A percentile compares a stretch with the other conserved stretches of the same genome.
These are phyloP conservation scores for Termitomyces sp. DNA, from an alignment of 768 basidiomycete species.

Conservation along the genomic window DNA sequence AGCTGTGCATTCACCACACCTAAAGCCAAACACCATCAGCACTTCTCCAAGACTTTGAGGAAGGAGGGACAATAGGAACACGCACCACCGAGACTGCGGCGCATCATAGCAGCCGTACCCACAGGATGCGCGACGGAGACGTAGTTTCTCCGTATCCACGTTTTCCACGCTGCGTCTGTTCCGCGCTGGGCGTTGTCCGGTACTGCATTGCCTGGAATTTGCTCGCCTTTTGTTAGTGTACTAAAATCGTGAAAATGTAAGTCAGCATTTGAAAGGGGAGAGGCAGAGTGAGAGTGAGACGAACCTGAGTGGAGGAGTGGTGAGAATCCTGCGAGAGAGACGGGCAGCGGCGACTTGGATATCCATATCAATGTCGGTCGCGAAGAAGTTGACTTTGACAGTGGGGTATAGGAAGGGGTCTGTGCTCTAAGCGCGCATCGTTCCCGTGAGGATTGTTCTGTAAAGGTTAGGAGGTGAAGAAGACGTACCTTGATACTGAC, in stretches of 20 bases:
- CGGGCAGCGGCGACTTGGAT: conserved; percentile 47
- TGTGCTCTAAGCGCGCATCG: conserved; percentile 26
- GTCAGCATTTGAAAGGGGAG: neutral
- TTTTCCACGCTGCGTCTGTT: conserved; percentile 40
- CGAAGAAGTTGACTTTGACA: conserved; percentile 50
- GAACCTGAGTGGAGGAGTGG: neutral
- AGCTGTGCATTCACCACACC: conserved; percentile 46
- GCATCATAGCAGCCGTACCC: conserved; percentile 24
- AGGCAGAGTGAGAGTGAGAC: neutral
- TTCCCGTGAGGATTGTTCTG: neutral
- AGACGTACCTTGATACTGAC: conserved; percentile 39
- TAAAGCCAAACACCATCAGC: conserved; percentile 11
- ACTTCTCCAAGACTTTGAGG: neutral
- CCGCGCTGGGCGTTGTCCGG: conserved; percentile 43
- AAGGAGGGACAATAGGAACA: too few relatives aligned
- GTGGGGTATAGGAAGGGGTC: conserved; percentile 45
- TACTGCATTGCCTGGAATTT: conserved; percentile 34
- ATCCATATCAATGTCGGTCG: conserved; percentile 42
- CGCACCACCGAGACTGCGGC: neutral
- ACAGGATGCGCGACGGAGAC: conserved; percentile 45
- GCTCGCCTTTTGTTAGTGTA: conserved; percentile 22
- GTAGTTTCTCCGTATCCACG: conserved; percentile 41
- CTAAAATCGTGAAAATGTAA: neutral
- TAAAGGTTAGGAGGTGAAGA: neutral
- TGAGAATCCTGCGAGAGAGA: conserved; percentile 29